Conservation (phyloP, 148 eudicot genomes). For the Heliamphora exappendiculata region DNA sequence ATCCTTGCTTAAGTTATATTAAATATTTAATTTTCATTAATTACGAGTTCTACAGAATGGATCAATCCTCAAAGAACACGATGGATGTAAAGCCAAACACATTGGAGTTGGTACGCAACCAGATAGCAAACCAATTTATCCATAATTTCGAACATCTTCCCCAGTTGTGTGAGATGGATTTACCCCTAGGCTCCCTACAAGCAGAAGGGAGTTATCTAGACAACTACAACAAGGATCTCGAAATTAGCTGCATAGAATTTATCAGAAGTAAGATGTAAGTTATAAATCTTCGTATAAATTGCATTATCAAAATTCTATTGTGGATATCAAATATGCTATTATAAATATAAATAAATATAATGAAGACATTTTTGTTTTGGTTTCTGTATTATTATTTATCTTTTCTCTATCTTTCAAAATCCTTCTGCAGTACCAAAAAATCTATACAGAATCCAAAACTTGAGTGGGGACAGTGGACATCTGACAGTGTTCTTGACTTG, state of each 20-base stretch:
- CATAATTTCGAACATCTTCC: neutral
- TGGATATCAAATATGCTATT: neutral
- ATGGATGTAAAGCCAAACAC: neutral
- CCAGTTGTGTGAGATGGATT: neutral
- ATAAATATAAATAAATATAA: neutral
- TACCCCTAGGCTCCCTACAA: neutral
- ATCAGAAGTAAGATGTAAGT: neutral
- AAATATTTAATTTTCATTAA: neutral
- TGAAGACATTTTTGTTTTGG: neutral
- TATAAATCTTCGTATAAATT: neutral
- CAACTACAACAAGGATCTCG: neutral
- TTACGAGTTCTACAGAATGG: neutral
- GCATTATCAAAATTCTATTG: neutral
- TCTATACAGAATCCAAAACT: constrained; percentile 11
- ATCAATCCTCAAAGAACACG: neutral
- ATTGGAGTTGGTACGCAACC: neutral
- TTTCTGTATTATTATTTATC: neutral
- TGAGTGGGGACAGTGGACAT: constrained; percentile 3
- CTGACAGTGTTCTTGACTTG: constrained; percentile 17
- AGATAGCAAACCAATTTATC: neutral
- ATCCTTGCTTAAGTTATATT: neutral
- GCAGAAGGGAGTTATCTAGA: neutral
- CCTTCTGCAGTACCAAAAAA: constrained; percentile 23
- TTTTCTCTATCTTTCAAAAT: neutral
- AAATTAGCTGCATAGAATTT: neutral